Percentiles rank a stretch among this genome's conserved stretches.
phyloP scores from a whole-genome alignment of 2,329 filamentous ascomycete genomes.

The Rhexocercosporidium sp. region DNA sequence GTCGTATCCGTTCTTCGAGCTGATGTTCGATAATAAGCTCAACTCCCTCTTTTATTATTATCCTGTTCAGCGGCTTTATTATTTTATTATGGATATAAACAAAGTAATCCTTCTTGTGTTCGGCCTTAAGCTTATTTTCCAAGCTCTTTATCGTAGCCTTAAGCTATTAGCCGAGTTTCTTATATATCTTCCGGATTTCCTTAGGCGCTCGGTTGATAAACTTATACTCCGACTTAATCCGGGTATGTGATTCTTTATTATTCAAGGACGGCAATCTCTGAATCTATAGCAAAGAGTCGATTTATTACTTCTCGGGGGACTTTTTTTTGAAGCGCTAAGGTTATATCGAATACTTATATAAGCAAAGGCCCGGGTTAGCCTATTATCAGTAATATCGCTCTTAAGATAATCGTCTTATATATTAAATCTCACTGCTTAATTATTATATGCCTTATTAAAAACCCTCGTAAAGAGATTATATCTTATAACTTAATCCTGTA shows the following conservation, averaged over 20 bases:
- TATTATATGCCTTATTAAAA: slow-evolving; percentile 28
- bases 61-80: slow-evolving; percentile 28
- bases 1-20: slow-evolving; percentile 29
- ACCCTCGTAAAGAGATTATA: slow-evolving; percentile 28
- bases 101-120: slow-evolving; percentile 30
- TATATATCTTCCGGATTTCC: slow-evolving; percentile 16
- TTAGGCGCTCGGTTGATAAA: slow-evolving; percentile 28
- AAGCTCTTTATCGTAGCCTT: slow-evolving; percentile 26
- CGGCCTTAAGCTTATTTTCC: slow-evolving; percentile 18
- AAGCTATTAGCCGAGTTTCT: slow-evolving; percentile 23
- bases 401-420: slow-evolving; percentile 31
- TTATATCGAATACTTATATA: slow-evolving; percentile 35
- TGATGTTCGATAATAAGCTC: slow-evolving; percentile 28
- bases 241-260: slow-evolving; percentile 18
- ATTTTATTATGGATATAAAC: slow-evolving; percentile 31
- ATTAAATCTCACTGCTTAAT: slow-evolving; percentile 34
- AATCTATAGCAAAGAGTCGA: slow-evolving; percentile 20
- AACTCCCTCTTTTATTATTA: slow-evolving; percentile 15
- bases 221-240: slow-evolving; percentile 30
- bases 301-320: slow-evolving; percentile 26
- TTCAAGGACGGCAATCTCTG: slow-evolving; percentile 29
- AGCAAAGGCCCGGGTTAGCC: slow-evolving; percentile 31
- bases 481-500: slow-evolving; percentile 33
- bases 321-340: slow-evolving; percentile 25
- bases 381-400: slow-evolving; percentile 30